These are phyloP conservation scores for Amylostereum areolatum DNA, from an alignment of 1,284 basidiomycete genomes.

Conservation along the genomic window DNA sequence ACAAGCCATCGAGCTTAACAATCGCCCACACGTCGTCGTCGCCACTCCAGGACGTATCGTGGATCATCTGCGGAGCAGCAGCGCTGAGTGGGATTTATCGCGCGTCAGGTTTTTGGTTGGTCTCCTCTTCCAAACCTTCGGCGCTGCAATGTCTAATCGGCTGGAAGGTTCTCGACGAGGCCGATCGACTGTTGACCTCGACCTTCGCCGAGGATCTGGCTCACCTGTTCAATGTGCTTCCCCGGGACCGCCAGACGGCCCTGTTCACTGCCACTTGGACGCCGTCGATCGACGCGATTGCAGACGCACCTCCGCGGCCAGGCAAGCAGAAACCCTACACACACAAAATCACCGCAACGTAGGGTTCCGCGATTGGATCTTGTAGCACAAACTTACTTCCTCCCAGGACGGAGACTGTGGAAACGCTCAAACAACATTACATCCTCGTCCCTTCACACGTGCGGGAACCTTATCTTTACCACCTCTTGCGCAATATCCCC, in stretches of 20 bases:
- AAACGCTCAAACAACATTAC: conserved; percentile 84
- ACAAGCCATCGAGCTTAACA: conserved; percentile 84
- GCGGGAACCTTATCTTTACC: conserved; percentile 88
- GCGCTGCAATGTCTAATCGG: background rate
- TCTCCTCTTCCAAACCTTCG: conserved; percentile 6
- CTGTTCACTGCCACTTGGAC: conserved; percentile 96
- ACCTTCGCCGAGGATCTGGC: conserved; percentile 88
- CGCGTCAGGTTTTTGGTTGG: conserved; percentile 82
- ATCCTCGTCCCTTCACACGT: conserved; percentile 94
- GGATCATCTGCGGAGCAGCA: conserved; percentile 81
- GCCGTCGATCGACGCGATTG: conserved; percentile 78
- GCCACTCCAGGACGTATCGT: conserved; percentile 96
- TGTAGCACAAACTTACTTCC: background rate
- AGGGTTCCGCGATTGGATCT: conserved; percentile 21
- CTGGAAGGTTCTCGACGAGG: conserved; percentile 86
- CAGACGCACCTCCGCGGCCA: conserved; percentile 64
- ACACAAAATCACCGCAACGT: conserved; percentile 78
- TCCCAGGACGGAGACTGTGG: conserved; percentile 77
- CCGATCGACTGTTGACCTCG: conserved; percentile 86
- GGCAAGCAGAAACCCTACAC: conserved; percentile 89
- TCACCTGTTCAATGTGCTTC: conserved; percentile 75
- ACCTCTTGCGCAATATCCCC: conserved; percentile 79
- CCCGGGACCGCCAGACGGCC: conserved; percentile 87
- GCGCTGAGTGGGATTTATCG: conserved; percentile 79
- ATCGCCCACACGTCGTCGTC: conserved; percentile 89